A percentile compares a stretch with the other conserved stretches of the same genome.
phyloP scores from a whole-genome alignment of 106 monocot species.

The Dendrobium chrysotoxum region DNA sequence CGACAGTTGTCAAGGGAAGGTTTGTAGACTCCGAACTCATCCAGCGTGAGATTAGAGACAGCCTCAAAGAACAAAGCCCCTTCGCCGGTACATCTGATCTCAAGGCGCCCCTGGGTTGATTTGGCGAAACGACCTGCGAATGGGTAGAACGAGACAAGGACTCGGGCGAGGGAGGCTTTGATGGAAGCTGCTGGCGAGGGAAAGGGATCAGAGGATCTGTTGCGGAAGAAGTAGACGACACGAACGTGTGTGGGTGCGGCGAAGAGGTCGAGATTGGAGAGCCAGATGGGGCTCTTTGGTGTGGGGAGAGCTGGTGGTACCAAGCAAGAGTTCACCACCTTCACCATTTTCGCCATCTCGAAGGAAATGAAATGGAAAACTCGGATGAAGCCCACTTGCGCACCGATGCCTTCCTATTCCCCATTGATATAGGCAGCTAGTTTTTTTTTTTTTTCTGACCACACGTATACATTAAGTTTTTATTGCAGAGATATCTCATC shows the following conservation, averaged over 20 bases:
- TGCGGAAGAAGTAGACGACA: constrained; percentile 57
- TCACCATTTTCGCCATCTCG: no score
- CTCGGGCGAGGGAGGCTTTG: constrained; percentile 32
- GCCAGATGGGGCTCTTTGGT: constrained; percentile 37
- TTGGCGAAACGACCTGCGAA: constrained; percentile 17
- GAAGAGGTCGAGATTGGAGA: constrained; percentile 55
- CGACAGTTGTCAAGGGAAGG: constrained; percentile 36
- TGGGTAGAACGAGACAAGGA: constrained; percentile 50
- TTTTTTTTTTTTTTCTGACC: no score
- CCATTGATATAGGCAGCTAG: no score
- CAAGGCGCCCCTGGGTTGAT: constrained; percentile 40
- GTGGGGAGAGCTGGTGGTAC: not conserved
- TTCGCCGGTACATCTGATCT: constrained; percentile 43
- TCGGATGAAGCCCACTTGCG: no score
- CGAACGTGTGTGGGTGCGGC: constrained; percentile 45
- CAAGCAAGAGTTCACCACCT: no score
- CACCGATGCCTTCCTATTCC: no score
- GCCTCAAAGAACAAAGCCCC: constrained; percentile 15
- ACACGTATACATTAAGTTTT: no score
- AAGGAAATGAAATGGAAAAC: no score
- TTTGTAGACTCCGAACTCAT: constrained; percentile 43
- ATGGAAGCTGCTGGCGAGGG: not conserved
- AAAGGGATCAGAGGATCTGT: constrained; percentile 27
- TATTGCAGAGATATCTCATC: no score
- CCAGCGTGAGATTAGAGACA: constrained; percentile 24